phyloP scores from a whole-genome alignment of 192 early-diverging fungal genomes.

The Chytriomyces confervae region DNA sequence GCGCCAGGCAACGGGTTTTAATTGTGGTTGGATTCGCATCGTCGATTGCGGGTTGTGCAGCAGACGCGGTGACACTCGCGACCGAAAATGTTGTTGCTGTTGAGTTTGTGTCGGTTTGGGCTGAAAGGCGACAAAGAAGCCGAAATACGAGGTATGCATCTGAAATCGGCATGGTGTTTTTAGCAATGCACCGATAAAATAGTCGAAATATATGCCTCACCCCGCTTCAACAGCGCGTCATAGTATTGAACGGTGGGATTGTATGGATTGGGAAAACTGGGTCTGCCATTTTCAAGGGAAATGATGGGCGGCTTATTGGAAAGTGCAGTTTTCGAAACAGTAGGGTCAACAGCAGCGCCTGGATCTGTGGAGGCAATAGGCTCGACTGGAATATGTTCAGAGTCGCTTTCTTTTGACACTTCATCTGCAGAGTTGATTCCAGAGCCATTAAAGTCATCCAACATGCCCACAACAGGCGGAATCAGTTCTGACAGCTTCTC shows the following conservation, averaged over 20 bases:
- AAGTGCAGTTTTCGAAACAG: no score
- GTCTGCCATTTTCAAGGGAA: background rate
- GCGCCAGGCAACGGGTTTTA: constrained; percentile 50
- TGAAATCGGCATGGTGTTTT: background rate
- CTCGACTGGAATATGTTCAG: background rate
- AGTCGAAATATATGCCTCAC: no score
- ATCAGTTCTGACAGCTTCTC: background rate
- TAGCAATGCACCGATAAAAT: no score
- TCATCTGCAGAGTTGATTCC: background rate
- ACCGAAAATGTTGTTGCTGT: constrained; percentile 39
- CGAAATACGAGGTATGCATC: constrained; percentile 60
- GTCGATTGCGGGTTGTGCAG: constrained; percentile 33
- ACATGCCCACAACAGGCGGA: constrained; percentile 12
- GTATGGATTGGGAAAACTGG: constrained; percentile 46
- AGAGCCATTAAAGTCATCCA: constrained; percentile 31
- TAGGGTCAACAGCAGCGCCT: background rate
- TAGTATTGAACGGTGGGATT: constrained; percentile 60
- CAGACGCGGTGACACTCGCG: constrained; percentile 36
- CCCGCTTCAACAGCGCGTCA: constrained; percentile 54
- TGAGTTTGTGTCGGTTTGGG: constrained; percentile 45
- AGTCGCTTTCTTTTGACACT: background rate
- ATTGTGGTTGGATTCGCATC: constrained; percentile 49
- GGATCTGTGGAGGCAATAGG: background rate
- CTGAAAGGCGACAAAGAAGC: constrained; percentile 57
- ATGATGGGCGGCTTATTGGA: no score